Evolutionary conservation across 441 rosid species (phyloP), one percentile per base, ranked within the genome.

Genomic region (Kokia cookei): DNA sequence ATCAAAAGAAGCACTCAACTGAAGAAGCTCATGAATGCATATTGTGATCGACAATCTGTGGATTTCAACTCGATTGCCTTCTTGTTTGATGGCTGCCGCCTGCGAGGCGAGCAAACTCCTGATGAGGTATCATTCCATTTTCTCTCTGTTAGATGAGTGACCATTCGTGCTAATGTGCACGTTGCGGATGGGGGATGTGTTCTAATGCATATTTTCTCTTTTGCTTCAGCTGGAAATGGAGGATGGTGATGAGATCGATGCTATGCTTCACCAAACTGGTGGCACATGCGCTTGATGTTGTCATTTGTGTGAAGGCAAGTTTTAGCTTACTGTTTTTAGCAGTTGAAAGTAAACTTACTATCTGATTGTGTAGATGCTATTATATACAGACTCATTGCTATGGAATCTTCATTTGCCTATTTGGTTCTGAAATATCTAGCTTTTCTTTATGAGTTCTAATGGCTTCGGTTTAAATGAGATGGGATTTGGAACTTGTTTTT

Each of bases 171-270:
- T 22, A 75, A 35, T 48, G 6, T 5, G 24, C 19, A 11, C 2
- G 4, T 8, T 14, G 58, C 67, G 5, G 14, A 45, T n/a, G n/a
- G 67, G 45, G 45, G 57, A 1, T 45, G 6, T 29, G 9, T 8
- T 70, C n/a, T 29, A n/a, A n/a, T 24, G 2, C 22, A 3, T 76
- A 24, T 11, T 35, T 55, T 58, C 35, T 29, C 35, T 6, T 45
- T 37, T 66, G 63, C 2, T 70, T 64, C 84, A 89, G 93, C 82
- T 89, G 32, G 93, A 87, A 77, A 89, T 89, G 93, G 93, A 89
- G 78, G 93, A 89, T 54, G 93, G 93, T 4, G 93, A 89, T 71
- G 93, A 89, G 82, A 89, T 89, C 5, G 93, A 89, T 62, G 92
- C 92, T 0, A 88, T 88, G 92, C 64, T 88, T 74, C 92, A 88